These are phyloP conservation scores for Colletotrichum sp. DNA, from an alignment of 2,329 filamentous ascomycete genomes.

Conservation along the genomic window DNA sequence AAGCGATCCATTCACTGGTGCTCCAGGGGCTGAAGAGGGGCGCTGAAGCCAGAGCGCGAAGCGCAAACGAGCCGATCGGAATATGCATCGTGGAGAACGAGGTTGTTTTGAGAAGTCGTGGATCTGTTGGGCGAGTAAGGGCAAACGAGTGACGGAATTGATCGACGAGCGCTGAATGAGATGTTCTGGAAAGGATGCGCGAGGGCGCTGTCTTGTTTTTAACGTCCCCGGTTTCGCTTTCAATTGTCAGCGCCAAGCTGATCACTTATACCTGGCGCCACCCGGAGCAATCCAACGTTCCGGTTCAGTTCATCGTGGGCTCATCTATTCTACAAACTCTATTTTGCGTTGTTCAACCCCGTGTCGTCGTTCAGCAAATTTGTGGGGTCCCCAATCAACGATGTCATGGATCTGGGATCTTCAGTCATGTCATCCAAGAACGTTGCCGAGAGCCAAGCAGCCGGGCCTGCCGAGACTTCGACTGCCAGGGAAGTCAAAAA, in stretches of 20 bases:
- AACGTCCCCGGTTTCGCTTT: background rate
- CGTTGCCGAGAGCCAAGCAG: background rate
- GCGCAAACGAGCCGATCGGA: background rate
- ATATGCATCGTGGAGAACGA: slow-evolving; percentile 1
- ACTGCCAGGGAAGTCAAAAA: background rate
- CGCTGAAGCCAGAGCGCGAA: background rate
- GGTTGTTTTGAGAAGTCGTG: background rate
- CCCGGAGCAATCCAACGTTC: background rate
- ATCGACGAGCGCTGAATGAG: background rate
- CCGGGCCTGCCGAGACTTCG: background rate
- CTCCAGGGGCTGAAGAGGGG: slow-evolving; percentile 58
- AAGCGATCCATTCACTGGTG: slow-evolving; percentile 66
- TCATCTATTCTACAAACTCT: background rate
- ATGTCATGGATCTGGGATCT: slow-evolving; percentile 10
- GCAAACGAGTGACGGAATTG: background rate
- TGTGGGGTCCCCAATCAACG: background rate
- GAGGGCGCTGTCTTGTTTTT: background rate
- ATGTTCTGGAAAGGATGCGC: background rate
- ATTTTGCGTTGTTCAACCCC: background rate
- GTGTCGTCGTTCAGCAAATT: background rate
- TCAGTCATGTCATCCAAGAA: background rate
- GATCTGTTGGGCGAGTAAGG: background rate
- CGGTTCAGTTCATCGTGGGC: background rate
- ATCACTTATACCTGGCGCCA: background rate
- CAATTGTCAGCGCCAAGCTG: background rate